These are phyloP conservation scores for Penicillium sp. DNA, from an alignment of 2,329 filamentous ascomycete genomes.

Conservation along the genomic window DNA sequence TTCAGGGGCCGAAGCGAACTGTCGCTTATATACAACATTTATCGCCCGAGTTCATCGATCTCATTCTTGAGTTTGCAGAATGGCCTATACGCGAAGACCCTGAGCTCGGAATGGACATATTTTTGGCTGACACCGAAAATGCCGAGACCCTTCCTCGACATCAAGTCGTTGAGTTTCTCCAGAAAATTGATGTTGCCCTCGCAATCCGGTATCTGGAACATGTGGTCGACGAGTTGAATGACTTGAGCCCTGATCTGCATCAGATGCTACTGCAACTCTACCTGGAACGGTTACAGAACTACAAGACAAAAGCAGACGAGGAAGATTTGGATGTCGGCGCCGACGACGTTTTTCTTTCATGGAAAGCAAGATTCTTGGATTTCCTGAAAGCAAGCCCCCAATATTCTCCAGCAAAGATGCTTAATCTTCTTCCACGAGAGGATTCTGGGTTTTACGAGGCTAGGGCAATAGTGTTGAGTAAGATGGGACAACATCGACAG, in stretches of 20 bases:
- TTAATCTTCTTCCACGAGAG: slow-evolving; percentile 73
- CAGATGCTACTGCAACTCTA: slow-evolving; percentile 75
- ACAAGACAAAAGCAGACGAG: slow-evolving; percentile 37
- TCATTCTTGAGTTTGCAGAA: slow-evolving; percentile 84
- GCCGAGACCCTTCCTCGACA: slow-evolving; percentile 82
- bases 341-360: slow-evolving; percentile 45
- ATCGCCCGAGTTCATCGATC: slow-evolving; percentile 79
- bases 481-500: slow-evolving; percentile 93
- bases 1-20: slow-evolving; percentile 79
- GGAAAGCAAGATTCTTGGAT: slow-evolving; percentile 63
- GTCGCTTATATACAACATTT: slow-evolving; percentile 87
- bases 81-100: slow-evolving; percentile 78
- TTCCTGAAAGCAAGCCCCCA: slow-evolving; percentile 74
- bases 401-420: slow-evolving; percentile 76
- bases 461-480: slow-evolving; percentile 83
- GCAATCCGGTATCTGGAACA: slow-evolving; percentile 86
- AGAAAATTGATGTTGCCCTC: slow-evolving; percentile 63
- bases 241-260: slow-evolving; percentile 80
- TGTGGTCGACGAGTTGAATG: slow-evolving; percentile 80
- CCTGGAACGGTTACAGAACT: slow-evolving; percentile 50
- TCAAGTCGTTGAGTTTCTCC: slow-evolving; percentile 69
- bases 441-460: slow-evolving; percentile 84
- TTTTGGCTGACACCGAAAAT: slow-evolving; percentile 89
- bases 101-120: slow-evolving; percentile 82
- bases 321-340: neutral